phyloP scores from a whole-genome alignment of 768 basidiomycete species.

The Leccinum arenicola region DNA sequence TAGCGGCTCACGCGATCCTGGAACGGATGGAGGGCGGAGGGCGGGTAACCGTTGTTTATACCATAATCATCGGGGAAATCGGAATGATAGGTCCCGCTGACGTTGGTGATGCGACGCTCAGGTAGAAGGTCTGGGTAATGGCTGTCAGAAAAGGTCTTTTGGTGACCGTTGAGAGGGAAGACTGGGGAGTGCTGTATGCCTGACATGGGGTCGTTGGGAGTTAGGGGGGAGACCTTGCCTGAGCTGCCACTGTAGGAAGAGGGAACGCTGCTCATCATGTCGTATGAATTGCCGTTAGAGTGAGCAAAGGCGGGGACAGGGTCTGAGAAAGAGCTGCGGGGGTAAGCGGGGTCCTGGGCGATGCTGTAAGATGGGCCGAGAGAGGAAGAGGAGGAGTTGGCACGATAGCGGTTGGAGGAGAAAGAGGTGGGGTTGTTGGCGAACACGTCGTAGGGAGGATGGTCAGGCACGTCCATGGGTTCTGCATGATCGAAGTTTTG shows the following conservation, averaged over 20 bases:
- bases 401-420: conserved; percentile 60
- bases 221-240: conserved; percentile 75
- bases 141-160: conserved; percentile 55
- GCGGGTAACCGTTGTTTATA: conserved; percentile 46
- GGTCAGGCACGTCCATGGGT: conserved; percentile 54
- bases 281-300: conserved; percentile 55
- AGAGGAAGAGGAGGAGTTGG: conserved; percentile 71
- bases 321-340: conserved; percentile 58
- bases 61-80: conserved; percentile 68
- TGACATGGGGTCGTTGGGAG: conserved; percentile 61
- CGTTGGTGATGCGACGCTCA: conserved; percentile 56
- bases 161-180: conserved; percentile 42
- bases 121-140: conserved; percentile 58
- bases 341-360: conserved; percentile 55
- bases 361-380: conserved; percentile 55
- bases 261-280: conserved; percentile 59
- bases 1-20: conserved; percentile 57
- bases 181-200: conserved; percentile 53
- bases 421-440: conserved; percentile 46
- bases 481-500: conserved; percentile 53
- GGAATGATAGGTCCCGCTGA: conserved; percentile 45
- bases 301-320: conserved; percentile 55
- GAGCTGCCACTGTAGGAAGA: conserved; percentile 58
- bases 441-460: conserved; percentile 64
- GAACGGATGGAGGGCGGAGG: conserved; percentile 54